Conservation (phyloP, 2,329 filamentous ascomycete species). For the Fusarium chaquense region DNA sequence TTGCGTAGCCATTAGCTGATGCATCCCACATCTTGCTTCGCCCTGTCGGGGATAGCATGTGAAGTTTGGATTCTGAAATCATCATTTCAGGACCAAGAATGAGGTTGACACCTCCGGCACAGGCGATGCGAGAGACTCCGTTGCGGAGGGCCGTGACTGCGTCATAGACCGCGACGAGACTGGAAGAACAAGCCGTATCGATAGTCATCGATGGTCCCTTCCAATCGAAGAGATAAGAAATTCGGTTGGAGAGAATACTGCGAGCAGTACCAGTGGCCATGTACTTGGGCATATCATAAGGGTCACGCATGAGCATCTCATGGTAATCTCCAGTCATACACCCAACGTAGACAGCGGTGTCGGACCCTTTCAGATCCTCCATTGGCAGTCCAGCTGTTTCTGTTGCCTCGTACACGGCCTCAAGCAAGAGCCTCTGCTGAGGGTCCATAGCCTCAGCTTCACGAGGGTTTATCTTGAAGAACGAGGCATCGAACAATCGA, state of each 20-base stretch:
- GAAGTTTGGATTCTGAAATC: slow-evolving; percentile 9
- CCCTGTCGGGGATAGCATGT: slow-evolving; percentile 3
- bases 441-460: slow-evolving; percentile 18
- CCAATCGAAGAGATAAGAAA: slow-evolving; percentile 21
- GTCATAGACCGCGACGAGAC: slow-evolving; percentile 6
- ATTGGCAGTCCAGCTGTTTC: slow-evolving; percentile 2
- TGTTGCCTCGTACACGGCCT: slow-evolving; percentile 2
- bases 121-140: background rate
- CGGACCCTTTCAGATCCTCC: slow-evolving; percentile 8
- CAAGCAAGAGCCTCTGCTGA: slow-evolving; percentile 8
- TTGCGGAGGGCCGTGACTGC: slow-evolving; percentile 4
- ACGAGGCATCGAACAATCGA: slow-evolving; percentile 45
- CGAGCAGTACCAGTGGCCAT: slow-evolving; percentile 10
- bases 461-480: slow-evolving; percentile 10
- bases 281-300: slow-evolving; percentile 14
- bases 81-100: slow-evolving; percentile 8
- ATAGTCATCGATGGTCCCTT: slow-evolving; percentile 17
- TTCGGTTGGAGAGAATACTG: slow-evolving; percentile 10
- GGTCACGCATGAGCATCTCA: slow-evolving; percentile 18
- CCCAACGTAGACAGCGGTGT: slow-evolving; percentile 8
- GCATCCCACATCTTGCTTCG: slow-evolving; percentile 9
- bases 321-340: slow-evolving; percentile 7
- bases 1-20: background rate
- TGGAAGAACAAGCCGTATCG: slow-evolving; percentile 25
- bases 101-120: slow-evolving; percentile 1